These are phyloP conservation scores for Rhodamnia argentea DNA, from an alignment of 345 rosid genomes.

Conservation along the genomic window DNA sequence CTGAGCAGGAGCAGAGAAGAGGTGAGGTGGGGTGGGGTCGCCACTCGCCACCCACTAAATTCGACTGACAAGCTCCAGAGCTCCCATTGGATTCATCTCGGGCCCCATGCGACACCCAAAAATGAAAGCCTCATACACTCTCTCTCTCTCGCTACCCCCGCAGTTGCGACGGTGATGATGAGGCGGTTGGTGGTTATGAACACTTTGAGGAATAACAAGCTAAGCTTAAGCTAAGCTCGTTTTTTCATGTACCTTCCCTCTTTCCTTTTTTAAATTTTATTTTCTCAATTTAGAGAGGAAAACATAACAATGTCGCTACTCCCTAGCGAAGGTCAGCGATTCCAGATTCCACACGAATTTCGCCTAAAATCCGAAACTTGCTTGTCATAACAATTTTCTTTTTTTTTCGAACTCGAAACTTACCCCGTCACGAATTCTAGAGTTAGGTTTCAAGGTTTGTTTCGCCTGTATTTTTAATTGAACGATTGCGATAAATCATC, in stretches of 20 bases:
- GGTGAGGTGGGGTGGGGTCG: not conserved
- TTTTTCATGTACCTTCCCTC: not conserved
- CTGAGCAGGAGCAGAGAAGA: not conserved
- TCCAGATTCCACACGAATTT: too few relatives aligned
- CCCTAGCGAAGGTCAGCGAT: too few relatives aligned
- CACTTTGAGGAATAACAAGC: not conserved
- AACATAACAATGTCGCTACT: too few relatives aligned
- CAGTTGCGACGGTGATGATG: not conserved
- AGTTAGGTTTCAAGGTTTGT: too few relatives aligned
- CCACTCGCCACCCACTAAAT: not conserved
- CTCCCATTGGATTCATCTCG: not conserved
- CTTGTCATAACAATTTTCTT: too few relatives aligned
- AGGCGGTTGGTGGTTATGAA: not conserved
- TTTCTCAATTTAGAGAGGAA: too few relatives aligned
- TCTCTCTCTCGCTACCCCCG: not conserved
- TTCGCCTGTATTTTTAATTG: too few relatives aligned
- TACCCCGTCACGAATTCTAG: fast-evolving
- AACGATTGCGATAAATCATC: too few relatives aligned
- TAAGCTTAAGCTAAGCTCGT: not conserved
- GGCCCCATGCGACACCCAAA: not conserved
- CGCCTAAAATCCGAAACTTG: too few relatives aligned
- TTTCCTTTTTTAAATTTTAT: too few relatives aligned
- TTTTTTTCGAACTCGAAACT: too few relatives aligned
- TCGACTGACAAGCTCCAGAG: not conserved
- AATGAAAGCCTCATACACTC: not conserved